Percentiles rank a stretch among this genome's conserved stretches.
Evolutionary conservation across 2,329 filamentous ascomycete species (phyloP).

Genomic region (Hypoxylon sp.): DNA sequence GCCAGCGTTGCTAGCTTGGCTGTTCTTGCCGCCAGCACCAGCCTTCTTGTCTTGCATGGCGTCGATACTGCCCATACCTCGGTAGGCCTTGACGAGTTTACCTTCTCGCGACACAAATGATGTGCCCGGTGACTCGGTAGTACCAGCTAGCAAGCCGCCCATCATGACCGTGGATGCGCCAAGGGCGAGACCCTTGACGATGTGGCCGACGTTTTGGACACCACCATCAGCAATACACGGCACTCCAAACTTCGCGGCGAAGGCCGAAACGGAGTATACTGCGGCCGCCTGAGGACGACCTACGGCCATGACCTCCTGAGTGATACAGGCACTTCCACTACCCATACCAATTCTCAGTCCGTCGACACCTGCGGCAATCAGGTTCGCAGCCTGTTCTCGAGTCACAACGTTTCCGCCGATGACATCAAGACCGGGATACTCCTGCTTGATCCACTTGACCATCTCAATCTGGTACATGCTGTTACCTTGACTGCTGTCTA

Average conservation of each 20-base stretch:
- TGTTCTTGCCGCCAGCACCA: constrained; percentile 78
- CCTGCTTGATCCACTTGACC: constrained; percentile 95
- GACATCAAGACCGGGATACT: constrained; percentile 88
- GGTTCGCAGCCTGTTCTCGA: constrained; percentile 90
- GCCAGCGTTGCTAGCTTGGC: constrained; percentile 88
- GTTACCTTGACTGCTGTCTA: constrained; percentile 98
- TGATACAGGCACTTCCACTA: constrained; percentile 97
- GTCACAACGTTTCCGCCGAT: constrained; percentile 99
- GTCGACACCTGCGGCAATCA: constrained; percentile 95
- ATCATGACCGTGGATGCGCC: constrained; percentile 99
- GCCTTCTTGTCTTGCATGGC: constrained; percentile 99
- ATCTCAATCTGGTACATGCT: constrained; percentile 99
- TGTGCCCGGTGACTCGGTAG: constrained; percentile 95
- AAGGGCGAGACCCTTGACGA: constrained; percentile 96
- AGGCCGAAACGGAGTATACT: constrained; percentile 89
- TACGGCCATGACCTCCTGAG: constrained; percentile 99
- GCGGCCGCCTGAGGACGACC: constrained; percentile 95
- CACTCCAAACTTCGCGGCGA: constrained; percentile 93
- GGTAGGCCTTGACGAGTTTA: constrained; percentile 98
- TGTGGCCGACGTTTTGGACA: constrained; percentile 98
- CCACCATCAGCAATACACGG: constrained; percentile 98
- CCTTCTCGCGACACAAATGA: constrained; percentile 97
- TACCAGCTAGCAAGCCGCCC: constrained; percentile 96
- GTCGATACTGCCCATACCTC: constrained; percentile 98
- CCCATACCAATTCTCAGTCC: constrained; percentile 99